Evolutionary conservation across 176 grass and related monocot species (phyloP).

Genomic region (Oryza longistaminata): DNA sequence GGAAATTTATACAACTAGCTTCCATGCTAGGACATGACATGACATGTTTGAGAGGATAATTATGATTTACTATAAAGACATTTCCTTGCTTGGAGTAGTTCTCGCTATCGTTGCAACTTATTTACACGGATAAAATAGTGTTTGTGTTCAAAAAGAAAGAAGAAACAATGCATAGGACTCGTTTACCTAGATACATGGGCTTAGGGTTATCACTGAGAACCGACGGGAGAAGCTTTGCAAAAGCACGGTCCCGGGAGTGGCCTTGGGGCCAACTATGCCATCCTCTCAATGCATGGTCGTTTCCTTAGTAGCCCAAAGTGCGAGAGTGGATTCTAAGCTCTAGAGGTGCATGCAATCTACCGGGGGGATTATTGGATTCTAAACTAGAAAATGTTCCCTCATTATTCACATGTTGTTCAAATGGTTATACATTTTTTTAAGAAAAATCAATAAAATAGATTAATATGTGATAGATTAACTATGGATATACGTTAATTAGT

Average conservation of each 20-base stretch:
- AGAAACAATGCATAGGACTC: neutral
- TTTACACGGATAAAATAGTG: neutral
- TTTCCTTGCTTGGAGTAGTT: neutral
- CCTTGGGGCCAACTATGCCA: neutral
- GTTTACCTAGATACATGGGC: neutral
- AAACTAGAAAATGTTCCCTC: too few species aligned
- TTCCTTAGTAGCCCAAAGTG: neutral
- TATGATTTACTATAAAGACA: neutral
- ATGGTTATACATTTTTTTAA: too few species aligned
- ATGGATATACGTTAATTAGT: too few species aligned
- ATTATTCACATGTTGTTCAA: too few species aligned
- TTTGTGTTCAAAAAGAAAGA: neutral
- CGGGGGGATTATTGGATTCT: too few species aligned
- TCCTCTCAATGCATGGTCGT: neutral
- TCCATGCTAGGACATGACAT: neutral
- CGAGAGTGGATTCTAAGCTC: too few species aligned
- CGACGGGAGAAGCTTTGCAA: neutral
- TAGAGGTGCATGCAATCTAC: too few species aligned
- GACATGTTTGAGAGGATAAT: neutral
- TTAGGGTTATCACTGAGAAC: neutral
- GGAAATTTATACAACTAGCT: neutral
- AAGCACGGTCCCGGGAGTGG: neutral
- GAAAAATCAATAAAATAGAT: too few species aligned
- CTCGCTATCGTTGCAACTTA: neutral
- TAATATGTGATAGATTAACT: too few species aligned